Conservation (phyloP, 2,329 filamentous ascomycete genomes). For the Hyphodiscus sp. region DNA sequence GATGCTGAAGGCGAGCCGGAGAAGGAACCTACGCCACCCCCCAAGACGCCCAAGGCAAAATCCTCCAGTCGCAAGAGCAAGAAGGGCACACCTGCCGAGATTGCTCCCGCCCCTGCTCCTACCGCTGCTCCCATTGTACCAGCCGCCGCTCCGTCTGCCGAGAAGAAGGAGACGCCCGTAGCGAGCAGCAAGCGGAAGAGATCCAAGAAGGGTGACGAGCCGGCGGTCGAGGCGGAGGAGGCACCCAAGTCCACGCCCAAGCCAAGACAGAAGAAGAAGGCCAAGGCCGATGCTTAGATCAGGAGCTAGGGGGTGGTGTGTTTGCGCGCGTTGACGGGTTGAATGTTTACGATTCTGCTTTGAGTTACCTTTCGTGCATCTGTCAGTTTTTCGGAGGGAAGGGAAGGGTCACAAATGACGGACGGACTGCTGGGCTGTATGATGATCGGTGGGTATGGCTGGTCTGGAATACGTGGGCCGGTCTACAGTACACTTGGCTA, state of each 20-base stretch:
- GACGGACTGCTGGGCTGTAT: no score
- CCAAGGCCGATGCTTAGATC: slow-evolving; percentile 49
- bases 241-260: slow-evolving; percentile 24
- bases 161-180: slow-evolving; percentile 39
- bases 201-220: slow-evolving; percentile 41
- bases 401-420: no score
- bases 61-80: slow-evolving; percentile 32
- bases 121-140: slow-evolving; percentile 14
- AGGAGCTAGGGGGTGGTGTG: no score
- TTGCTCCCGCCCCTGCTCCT: slow-evolving; percentile 12
- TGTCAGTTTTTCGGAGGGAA: no score
- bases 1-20: slow-evolving; percentile 37
- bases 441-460: no score
- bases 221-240: slow-evolving; percentile 40
- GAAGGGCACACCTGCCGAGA: slow-evolving; percentile 32
- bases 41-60: slow-evolving; percentile 51
- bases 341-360: no score
- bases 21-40: slow-evolving; percentile 36
- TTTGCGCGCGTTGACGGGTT: no score
- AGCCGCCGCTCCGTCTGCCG: slow-evolving; percentile 19
- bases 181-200: slow-evolving; percentile 50
- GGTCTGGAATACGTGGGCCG: no score
- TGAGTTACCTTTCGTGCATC: no score
- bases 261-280: slow-evolving; percentile 29
- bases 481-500: no score